Evolutionary conservation across 345 rosid species (phyloP), one percentile per base, ranked within the genome.

Genomic region (Linum lewisii): DNA sequence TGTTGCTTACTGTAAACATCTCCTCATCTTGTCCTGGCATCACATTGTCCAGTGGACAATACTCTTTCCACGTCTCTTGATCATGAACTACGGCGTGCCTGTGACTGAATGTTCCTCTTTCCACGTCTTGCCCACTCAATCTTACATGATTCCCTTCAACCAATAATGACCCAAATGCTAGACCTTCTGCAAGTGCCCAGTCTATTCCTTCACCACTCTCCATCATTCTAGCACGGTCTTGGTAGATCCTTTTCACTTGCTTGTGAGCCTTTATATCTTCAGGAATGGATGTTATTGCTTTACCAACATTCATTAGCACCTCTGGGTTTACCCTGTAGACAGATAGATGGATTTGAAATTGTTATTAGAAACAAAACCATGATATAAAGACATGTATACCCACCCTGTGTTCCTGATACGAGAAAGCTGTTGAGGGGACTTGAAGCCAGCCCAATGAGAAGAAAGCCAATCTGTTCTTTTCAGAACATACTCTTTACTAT

Each of bases 101-200:
- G 52, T 88, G 87, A 68, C 90, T 88, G 63, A 81, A 88, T 20
- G 95, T 88, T 69, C 95, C 95, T 74, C 95, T 74, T 75, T 88
- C 92, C 5, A 88, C 95, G 77, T 88, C 95, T 67, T 88, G 95
- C 22, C 92, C 95, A 45, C 95, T 87, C 82, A 87, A 69, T 24
- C 95, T 80, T 62, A 87, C 92, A 79, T 84, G 95, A 66, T 87
- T 84, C 60, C 95, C 95, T 78, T 87, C 95, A 51, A 84, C 87
- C 61, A 87, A 60, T 54, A 87, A 74, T 20, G 92, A 84, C 62
- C 87, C 85, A 61, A 87, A 81, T 34, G 85, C 91, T 72, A 87
- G 89, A 24, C 91, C 87, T 65, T 87, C 95, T 16, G 77, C 92
- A 54, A 87, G 56, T 13, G 95, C 92, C 95, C 92, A 87, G 79